Base-by-base conservation (phyloP, 345 rosid species). In the Boechera divaricarpa region DNA sequence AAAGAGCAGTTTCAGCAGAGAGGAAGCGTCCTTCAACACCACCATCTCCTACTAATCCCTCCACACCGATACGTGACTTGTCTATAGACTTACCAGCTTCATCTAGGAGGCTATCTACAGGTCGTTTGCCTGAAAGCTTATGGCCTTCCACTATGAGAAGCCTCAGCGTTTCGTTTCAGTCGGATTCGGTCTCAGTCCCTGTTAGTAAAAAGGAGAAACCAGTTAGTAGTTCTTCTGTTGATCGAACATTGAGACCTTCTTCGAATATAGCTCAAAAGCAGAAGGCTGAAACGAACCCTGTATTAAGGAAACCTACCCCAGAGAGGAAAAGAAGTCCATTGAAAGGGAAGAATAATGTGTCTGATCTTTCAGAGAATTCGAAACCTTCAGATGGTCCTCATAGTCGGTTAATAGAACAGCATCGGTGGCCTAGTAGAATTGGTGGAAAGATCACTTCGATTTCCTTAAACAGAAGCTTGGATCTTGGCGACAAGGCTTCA, bases 101-200 rank as follows among this genome's bases (percentile, higher is more conserved):
- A 51, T 81, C 91, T 69, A 87, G 98, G 82, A 88, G 91, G 86
- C 65, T 84, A 63, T 85, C 86, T 63, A 74, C 80, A 13, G 90
- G 91, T 49, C 85, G 90, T 69, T 77, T 91, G 78, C 91, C 93
- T 75, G 99, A 95, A 81, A 81, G 96, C 77, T 84, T 95, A 84
- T 95, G 99, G 99, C 99, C 99, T 76, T 95, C 99, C 61, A 95
- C 99, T 10, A 95, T 95, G 98, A 86, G 99, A 83, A 95, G 97
- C 83, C 96, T 92, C 70, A 95, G 88, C 60, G 98, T 87, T 70
- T 89, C 99, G 5, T 91, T 95, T 85, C 99, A 95, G 87, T 91
- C 94, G 0, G 99, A 91, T 88, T 73, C 79, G 24, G 87, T 87
- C 82, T 92, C 99, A 11, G 81, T 91, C 84, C 93, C 96, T 41